Evolutionary conservation across 352 stramenopile genomes (phyloP).

Genomic region (Aphanomyces invadans): DNA sequence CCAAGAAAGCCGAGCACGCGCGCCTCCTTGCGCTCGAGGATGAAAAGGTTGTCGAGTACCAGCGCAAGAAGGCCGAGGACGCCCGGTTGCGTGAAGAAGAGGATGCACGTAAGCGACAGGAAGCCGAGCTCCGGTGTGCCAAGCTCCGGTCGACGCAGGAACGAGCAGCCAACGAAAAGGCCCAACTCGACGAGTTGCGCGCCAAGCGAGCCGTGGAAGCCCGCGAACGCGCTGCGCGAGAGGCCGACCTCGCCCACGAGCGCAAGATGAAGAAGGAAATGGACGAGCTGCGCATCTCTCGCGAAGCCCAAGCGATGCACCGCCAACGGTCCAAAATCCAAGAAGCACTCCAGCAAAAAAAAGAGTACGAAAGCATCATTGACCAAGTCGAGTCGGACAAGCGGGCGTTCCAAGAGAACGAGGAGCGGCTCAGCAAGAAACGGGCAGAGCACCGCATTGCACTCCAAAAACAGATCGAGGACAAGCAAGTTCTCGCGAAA

Average conservation of each 20-base stretch:
- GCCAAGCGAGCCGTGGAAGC: constrained; percentile 85
- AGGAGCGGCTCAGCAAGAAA: constrained; percentile 57
- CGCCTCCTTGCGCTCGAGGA: constrained; percentile 77
- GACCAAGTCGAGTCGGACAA: constrained; percentile 50
- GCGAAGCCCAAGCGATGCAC: constrained; percentile 62
- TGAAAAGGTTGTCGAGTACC: constrained; percentile 55
- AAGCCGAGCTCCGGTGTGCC: constrained; percentile 63
- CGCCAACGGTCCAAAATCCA: constrained; percentile 62
- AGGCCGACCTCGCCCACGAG: constrained; percentile 73
- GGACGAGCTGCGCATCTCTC: constrained; percentile 53
- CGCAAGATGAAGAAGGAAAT: constrained; percentile 84
- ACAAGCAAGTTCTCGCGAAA: constrained; percentile 71
- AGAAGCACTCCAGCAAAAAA: constrained; percentile 71
- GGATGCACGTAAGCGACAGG: constrained; percentile 49
- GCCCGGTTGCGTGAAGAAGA: constrained; percentile 54
- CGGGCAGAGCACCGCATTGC: constrained; percentile 59
- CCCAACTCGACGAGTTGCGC: constrained; percentile 88
- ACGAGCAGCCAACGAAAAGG: constrained; percentile 79
- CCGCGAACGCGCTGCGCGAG: constrained; percentile 75
- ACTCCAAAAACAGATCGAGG: constrained; percentile 88
- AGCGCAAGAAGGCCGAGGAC: constrained; percentile 67
- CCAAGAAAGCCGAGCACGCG: constrained; percentile 47
- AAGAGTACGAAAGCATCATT: constrained; percentile 87
- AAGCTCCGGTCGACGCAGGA: constrained; percentile 78
- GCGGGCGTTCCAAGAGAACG: constrained; percentile 35